A percentile compares a stretch with the other conserved stretches of the same genome.
Evolutionary conservation across 768 basidiomycete genomes (phyloP).

Genomic region (Russula compacta): DNA sequence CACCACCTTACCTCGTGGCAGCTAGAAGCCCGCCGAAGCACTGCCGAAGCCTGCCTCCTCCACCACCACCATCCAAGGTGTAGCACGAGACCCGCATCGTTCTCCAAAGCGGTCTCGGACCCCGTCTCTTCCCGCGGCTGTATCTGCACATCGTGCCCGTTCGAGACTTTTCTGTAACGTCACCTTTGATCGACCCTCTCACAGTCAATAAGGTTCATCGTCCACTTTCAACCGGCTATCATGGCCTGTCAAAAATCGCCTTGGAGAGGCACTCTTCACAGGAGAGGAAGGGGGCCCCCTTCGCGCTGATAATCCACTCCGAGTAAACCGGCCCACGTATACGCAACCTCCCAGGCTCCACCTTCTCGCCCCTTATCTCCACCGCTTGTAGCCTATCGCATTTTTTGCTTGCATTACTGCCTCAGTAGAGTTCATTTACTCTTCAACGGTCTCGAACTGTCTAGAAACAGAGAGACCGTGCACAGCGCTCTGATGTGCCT

Average conservation of each 20-base stretch:
- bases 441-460: neutral
- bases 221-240: neutral
- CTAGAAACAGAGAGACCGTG: neutral
- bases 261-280: neutral
- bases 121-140: neutral
- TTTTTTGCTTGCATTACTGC: neutral
- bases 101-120: neutral
- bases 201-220: neutral
- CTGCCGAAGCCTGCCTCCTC: neutral
- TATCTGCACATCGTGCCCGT: neutral
- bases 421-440: neutral
- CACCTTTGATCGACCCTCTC: neutral
- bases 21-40: neutral
- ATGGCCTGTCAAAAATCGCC: conserved; percentile 1
- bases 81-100: neutral
- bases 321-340: neutral
- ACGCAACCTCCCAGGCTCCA: neutral
- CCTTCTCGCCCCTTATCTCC: neutral
- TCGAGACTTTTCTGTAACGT: neutral
- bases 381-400: neutral
- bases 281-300: neutral
- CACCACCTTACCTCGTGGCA: neutral
- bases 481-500: no score
- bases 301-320: neutral
- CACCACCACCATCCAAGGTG: neutral